phyloP scores from a whole-genome alignment of 768 basidiomycete species.

The Mrakia gelida region DNA sequence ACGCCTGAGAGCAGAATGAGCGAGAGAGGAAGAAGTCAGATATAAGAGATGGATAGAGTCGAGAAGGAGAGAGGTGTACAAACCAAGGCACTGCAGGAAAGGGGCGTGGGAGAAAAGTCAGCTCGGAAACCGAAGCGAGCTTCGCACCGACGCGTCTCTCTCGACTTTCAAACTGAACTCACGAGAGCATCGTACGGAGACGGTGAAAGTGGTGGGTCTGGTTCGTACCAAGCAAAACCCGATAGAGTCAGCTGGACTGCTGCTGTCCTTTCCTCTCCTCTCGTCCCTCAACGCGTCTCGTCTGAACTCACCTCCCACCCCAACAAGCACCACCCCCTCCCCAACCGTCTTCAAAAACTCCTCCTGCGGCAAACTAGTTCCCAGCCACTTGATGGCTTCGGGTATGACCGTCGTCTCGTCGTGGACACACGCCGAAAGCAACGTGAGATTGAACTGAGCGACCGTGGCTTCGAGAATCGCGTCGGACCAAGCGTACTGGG shows the following conservation, averaged over 20 bases:
- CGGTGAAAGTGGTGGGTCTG: slow-evolving; percentile 3
- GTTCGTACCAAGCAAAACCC: too few species aligned
- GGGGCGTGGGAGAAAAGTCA: neutral
- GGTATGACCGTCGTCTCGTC: neutral
- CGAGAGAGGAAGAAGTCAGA: too few species aligned
- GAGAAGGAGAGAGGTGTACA: neutral
- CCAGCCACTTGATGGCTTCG: neutral
- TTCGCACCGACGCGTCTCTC: too few species aligned
- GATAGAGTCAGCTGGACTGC: too few species aligned
- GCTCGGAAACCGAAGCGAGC: neutral
- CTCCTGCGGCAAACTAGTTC: neutral
- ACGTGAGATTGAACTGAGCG: neutral
- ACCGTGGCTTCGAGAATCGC: neutral
- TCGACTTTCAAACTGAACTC: neutral
- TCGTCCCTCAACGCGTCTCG: too few species aligned
- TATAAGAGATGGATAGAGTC: neutral
- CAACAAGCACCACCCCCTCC: slow-evolving; percentile 2
- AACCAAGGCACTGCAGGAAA: neutral
- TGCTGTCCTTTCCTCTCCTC: too few species aligned
- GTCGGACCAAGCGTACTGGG: slow-evolving; percentile 7
- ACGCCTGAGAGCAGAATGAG: neutral
- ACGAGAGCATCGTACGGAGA: slow-evolving; percentile 15
- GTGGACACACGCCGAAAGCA: slow-evolving; percentile 2
- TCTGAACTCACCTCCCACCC: slow-evolving; percentile 11
- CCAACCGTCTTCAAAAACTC: slow-evolving; percentile 7